Conservation (phyloP, 805 yeast species). For the Metschnikowia cerradonensis region DNA sequence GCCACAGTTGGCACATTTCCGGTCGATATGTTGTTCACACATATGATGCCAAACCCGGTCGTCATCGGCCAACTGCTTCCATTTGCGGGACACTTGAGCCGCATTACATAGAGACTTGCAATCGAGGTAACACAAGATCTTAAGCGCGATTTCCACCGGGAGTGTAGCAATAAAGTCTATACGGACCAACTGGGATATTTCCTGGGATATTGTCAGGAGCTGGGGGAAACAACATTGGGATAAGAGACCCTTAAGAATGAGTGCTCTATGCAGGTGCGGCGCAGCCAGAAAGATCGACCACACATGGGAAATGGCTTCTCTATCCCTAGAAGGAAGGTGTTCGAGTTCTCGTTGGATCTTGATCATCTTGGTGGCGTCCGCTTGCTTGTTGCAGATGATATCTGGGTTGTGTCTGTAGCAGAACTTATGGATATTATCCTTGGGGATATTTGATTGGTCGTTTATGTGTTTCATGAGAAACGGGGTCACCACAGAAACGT, state of each 20-base stretch:
- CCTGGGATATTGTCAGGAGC: conserved; percentile 77
- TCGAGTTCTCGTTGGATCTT: conserved; percentile 58
- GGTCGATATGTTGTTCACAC: conserved; percentile 97
- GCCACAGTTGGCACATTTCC: conserved; percentile 97
- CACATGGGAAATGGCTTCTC: conserved; percentile 71
- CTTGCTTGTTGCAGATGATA: conserved; percentile 62
- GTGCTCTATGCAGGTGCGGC: conserved; percentile 58
- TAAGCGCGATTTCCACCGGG: conserved; percentile 81
- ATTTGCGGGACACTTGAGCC: conserved; percentile 82
- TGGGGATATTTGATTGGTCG: conserved; percentile 40
- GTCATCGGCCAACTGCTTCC: conserved; percentile 91
- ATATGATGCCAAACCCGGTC: conserved; percentile 97
- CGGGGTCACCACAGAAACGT: conserved; percentile 36
- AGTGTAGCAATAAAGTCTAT: conserved; percentile 84
- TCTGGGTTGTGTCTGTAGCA: conserved; percentile 96
- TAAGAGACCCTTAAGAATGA: conserved; percentile 78
- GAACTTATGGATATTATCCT: conserved; percentile 58
- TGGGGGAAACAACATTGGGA: conserved; percentile 95
- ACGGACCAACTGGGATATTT: conserved; percentile 72
- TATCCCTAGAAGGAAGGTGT: conserved; percentile 62
- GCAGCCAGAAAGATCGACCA: conserved; percentile 83
- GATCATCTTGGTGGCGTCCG: conserved; percentile 61
- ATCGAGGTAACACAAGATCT: conserved; percentile 83
- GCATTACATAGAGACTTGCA: conserved; percentile 92
- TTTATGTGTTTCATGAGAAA: conserved; percentile 38